Conservation (phyloP, 257 asterid genomes). For the Solanum medicagineum region DNA sequence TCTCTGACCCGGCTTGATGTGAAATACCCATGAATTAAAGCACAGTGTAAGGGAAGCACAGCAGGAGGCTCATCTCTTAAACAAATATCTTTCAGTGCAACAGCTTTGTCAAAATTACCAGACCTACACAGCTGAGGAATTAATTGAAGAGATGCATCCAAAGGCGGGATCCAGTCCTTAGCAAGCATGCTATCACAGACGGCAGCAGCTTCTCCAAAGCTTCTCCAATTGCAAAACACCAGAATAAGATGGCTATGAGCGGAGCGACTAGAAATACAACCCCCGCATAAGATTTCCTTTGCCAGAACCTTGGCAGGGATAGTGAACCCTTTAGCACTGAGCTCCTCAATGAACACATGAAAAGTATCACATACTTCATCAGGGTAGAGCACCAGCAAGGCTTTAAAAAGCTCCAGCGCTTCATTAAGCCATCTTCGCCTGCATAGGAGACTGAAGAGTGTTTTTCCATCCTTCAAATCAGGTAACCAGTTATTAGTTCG, state of each 20-base stretch:
- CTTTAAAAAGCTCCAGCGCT: conserved; percentile 49
- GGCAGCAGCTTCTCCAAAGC: conserved; percentile 31
- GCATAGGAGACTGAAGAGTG: conserved; percentile 40
- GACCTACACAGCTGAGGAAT: conserved; percentile 39
- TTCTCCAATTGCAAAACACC: conserved; percentile 51
- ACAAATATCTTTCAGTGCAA: conserved; percentile 29
- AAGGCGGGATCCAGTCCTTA: conserved; percentile 26
- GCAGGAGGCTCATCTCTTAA: conserved; percentile 25
- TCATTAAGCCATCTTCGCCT: conserved; percentile 33
- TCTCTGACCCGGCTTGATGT: conserved; percentile 24
- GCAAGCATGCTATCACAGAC: conserved; percentile 35
- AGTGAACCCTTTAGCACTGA: conserved; percentile 42
- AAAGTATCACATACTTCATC: conserved; percentile 8
- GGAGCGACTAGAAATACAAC: conserved; percentile 6
- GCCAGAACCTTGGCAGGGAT: conserved; percentile 27
- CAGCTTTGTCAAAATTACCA: conserved; percentile 35
- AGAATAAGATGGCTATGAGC: conserved; percentile 30
- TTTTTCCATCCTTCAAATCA: conserved; percentile 28
- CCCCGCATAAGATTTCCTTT: conserved; percentile 28
- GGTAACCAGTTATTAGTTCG: conserved; percentile 52
- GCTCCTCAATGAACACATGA: conserved; percentile 27
- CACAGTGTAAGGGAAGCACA: conserved; percentile 17
- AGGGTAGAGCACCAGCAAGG: conserved; percentile 12
- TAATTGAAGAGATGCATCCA: conserved; percentile 28
- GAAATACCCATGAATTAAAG: conserved; percentile 46